These are phyloP conservation scores for Funneliformis caledonium DNA, from an alignment of 371 early-diverging fungal genomes.

Conservation along the genomic window DNA sequence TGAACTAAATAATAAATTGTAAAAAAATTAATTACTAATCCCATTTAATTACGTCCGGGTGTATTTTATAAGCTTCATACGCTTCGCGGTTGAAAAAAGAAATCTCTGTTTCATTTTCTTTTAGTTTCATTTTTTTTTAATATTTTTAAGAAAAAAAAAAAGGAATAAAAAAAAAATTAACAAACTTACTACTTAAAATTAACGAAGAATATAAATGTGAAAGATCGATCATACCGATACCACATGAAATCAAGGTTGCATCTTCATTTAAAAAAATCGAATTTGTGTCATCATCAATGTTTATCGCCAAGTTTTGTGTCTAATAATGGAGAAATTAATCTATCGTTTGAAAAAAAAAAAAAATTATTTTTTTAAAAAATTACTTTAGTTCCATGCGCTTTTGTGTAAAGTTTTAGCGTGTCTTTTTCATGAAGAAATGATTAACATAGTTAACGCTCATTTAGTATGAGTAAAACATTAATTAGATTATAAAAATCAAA, in stretches of 20 bases:
- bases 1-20: too few species aligned
- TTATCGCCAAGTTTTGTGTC: conserved; percentile 85
- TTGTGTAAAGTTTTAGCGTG: conserved; percentile 85
- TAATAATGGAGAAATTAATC: conserved; percentile 24
- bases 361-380: conserved; percentile 47
- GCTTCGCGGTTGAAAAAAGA: conserved; percentile 78
- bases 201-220: conserved; percentile 5
- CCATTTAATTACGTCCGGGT: conserved; percentile 85
- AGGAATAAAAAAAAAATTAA: too few species aligned
- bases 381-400: conserved; percentile 81
- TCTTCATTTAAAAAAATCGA: conserved; percentile 66
- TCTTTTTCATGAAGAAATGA: conserved; percentile 53
- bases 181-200: neutral
- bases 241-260: conserved; percentile 62
- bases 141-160: too few species aligned
- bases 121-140: neutral
- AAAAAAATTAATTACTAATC: conserved; percentile 2
- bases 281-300: conserved; percentile 78
- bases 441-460: neutral
- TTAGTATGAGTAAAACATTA: neutral
- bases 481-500: neutral
- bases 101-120: conserved; percentile 86
- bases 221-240: conserved; percentile 60
- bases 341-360: neutral
- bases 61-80: conserved; percentile 71